Evolutionary conservation across 148 eudicot species (phyloP), one percentile per base, ranked within the genome.

Genomic region (Polygonum aviculare): DNA sequence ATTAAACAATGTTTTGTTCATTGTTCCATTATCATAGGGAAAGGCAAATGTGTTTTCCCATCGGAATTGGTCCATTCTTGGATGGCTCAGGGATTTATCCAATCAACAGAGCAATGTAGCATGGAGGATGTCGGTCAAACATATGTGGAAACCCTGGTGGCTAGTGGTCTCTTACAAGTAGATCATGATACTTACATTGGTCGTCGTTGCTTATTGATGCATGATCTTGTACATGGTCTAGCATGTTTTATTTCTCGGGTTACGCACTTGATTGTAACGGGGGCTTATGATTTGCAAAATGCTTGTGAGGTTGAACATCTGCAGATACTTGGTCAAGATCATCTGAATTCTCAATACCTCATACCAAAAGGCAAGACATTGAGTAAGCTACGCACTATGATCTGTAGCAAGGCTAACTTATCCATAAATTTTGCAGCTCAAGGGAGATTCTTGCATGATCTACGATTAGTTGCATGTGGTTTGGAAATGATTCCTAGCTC

Each of bases 1-100:
- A 67, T 67, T 6, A 67, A 67, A 7, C 72, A 67, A 12, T 67
- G 72, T 38, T 67, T 67, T 67, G 44, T 67, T 36, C 72, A 67
- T 67, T 67, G 72, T 45, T 67, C 72, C 45, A 4, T 67, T 16
- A 16, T 38, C 21, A 67, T 67, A 38, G 44, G 5, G 72, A 67
- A 38, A 67, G 72, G 72, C 12, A 14, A 8, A 3, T 5, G 2
- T 16, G 44, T 67, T 67, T 21, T 0, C 15, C 44, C 6, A 4
- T 67, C 72, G 38, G 44, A 38, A 67, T 15, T 67, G 72, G 38
- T 67, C 72, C 72, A 67, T 15, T 21, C 11, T 36, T 67, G 72
- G 72, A 67, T 67, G 45, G 72, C 72, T 36, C 72, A 67, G 19
- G 72, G 72, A n/a, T 67, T 67, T 0, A 38, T 67, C 11, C 44